These are phyloP conservation scores for Cryptococcus floricola DNA, from an alignment of 1,284 basidiomycete genomes.

Conservation along the genomic window DNA sequence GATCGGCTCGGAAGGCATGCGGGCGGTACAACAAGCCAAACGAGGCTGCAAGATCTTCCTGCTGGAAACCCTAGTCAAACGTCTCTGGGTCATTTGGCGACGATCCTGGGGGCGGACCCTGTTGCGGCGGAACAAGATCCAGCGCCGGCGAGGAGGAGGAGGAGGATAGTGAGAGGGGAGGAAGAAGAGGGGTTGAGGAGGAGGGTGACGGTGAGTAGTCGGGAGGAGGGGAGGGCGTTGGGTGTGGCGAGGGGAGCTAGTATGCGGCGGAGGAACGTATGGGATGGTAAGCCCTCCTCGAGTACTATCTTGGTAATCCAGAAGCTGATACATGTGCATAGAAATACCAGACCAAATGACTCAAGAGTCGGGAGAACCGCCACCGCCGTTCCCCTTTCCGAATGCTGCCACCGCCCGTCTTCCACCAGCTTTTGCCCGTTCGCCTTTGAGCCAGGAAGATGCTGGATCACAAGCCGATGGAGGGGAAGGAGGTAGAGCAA, in stretches of 20 bases:
- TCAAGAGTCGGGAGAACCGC: constrained; percentile 37
- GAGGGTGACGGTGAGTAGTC: constrained; percentile 26
- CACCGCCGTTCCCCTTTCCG: constrained; percentile 42
- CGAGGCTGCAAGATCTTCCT: constrained; percentile 21
- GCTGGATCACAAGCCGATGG: background rate
- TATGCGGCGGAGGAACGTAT: constrained; percentile 44
- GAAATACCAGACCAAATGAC: constrained; percentile 20
- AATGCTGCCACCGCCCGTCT: constrained; percentile 18
- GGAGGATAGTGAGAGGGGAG: constrained; percentile 29
- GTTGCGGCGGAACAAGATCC: constrained; percentile 1
- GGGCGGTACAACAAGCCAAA: constrained; percentile 13
- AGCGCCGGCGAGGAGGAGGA: constrained; percentile 14
- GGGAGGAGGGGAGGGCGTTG: constrained; percentile 39
- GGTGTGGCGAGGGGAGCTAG: constrained; percentile 42
- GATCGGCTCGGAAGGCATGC: background rate
- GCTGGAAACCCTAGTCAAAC: constrained; percentile 24
- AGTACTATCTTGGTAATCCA: background rate
- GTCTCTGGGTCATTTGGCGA: constrained; percentile 28
- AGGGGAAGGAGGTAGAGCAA: constrained; percentile 8
- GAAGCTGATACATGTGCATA: background rate
- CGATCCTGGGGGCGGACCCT: constrained; percentile 25
- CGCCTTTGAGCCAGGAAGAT: background rate
- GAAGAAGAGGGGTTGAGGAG: constrained; percentile 10
- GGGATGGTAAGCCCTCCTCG: constrained; percentile 36
- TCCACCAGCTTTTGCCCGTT: constrained; percentile 26